These are phyloP conservation scores for Nemania sp. DNA, from an alignment of 2,329 filamentous ascomycete genomes.

Conservation along the genomic window DNA sequence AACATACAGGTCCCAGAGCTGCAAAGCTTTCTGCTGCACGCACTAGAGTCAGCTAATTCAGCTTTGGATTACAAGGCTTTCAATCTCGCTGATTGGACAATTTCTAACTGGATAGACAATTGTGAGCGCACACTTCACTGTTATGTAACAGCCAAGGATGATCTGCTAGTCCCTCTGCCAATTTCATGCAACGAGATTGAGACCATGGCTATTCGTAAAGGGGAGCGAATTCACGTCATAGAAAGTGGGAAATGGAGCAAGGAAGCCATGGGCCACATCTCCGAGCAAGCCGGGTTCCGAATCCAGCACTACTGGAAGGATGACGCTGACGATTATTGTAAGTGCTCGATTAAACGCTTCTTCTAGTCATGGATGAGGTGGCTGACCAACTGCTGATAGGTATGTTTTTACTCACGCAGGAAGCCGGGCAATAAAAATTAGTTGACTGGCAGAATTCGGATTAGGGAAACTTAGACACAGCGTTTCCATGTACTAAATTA, in stretches of 20 bases:
- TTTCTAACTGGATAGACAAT: slow-evolving; percentile 10
- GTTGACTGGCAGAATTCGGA: not conserved
- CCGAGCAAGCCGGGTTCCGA: slow-evolving; percentile 15
- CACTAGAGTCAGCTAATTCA: slow-evolving; percentile 8
- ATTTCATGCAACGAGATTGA: not conserved
- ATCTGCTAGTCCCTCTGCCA: slow-evolving; percentile 3
- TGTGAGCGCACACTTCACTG: slow-evolving; percentile 12
- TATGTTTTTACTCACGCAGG: slow-evolving; percentile 5
- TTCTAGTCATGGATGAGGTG: not conserved
- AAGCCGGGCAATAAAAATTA: not conserved
- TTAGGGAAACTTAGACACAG: not conserved
- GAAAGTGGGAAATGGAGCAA: slow-evolving; percentile 24
- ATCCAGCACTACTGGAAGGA: slow-evolving; percentile 22
- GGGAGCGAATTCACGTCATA: slow-evolving; percentile 8
- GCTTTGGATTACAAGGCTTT: slow-evolving; percentile 18
- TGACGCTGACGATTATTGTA: slow-evolving; percentile 16
- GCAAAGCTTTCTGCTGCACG: slow-evolving; percentile 13
- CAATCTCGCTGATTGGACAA: slow-evolving; percentile 7
- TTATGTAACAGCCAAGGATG: not conserved
- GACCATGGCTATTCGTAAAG: slow-evolving; percentile 6
- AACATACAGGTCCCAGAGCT: not conserved
- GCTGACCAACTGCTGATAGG: not conserved
- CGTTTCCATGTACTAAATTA: not conserved
- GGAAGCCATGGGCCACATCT: slow-evolving; percentile 13
- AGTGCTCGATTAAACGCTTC: slow-evolving; percentile 6